Evolutionary conservation across 2,329 filamentous ascomycete genomes (phyloP).

Genomic region (Penicillium sp.): DNA sequence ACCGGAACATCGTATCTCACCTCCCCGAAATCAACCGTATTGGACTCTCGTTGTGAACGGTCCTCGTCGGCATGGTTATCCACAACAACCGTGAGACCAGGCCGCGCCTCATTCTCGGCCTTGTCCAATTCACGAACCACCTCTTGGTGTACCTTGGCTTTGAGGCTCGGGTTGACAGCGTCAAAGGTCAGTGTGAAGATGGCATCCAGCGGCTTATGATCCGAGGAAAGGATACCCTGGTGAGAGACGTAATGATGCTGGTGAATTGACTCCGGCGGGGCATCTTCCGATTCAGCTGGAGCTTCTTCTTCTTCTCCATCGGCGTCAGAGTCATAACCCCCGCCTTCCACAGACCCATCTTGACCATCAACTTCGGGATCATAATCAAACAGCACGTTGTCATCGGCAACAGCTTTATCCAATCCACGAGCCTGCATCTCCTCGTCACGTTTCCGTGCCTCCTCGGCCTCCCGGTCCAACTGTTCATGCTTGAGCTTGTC

Average conservation of each 20-base stretch:
- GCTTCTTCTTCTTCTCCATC: conserved; percentile 48
- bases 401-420: conserved; percentile 72
- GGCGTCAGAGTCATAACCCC: conserved; percentile 62
- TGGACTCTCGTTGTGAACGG: conserved; percentile 45
- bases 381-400: conserved; percentile 86
- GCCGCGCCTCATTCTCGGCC: conserved; percentile 86
- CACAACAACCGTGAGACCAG: conserved; percentile 78
- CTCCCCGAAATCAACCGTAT: conserved; percentile 74
- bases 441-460: conserved; percentile 71
- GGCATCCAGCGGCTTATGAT: conserved; percentile 89
- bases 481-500: conserved; percentile 69
- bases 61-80: conserved; percentile 56
- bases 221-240: conserved; percentile 85
- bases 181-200: conserved; percentile 85
- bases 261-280: conserved; percentile 52
- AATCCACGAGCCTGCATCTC: conserved; percentile 83
- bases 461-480: conserved; percentile 64
- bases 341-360: conserved; percentile 42
- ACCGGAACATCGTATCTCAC: conserved; percentile 69
- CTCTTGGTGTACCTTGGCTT: conserved; percentile 80
- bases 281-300: conserved; percentile 29
- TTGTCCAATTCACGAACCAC: conserved; percentile 86
- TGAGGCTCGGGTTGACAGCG: conserved; percentile 80
- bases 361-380: conserved; percentile 76
- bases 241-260: conserved; percentile 80